Percentiles rank a stretch among this genome's conserved stretches.
phyloP scores from a whole-genome alignment of 2,329 filamentous ascomycete genomes.

The Aphanoascus verrucosus region DNA sequence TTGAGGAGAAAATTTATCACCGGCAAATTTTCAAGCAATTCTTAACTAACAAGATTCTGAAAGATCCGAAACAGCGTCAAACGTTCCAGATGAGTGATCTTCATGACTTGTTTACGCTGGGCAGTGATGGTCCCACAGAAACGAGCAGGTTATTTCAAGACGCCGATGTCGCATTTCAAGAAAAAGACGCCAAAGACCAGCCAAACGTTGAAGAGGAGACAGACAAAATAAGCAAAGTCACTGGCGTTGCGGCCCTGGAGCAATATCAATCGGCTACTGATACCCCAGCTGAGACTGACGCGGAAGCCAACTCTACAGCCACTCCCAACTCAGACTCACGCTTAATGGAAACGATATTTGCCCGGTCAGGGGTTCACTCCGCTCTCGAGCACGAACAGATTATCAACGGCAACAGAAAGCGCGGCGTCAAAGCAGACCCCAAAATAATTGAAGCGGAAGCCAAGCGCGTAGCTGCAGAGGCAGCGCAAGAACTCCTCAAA shows the following conservation, averaged over 20 bases:
- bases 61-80: constrained; percentile 84
- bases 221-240: constrained; percentile 43
- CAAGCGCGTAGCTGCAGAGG: constrained; percentile 63
- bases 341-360: constrained; percentile 81
- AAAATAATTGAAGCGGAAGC: constrained; percentile 74
- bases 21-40: constrained; percentile 98
- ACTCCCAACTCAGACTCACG: constrained; percentile 51
- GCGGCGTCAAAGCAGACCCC: constrained; percentile 61
- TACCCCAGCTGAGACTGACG: constrained; percentile 19
- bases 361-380: constrained; percentile 74
- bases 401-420: constrained; percentile 54
- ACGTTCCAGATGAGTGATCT: constrained; percentile 83
- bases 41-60: constrained; percentile 88
- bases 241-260: constrained; percentile 55
- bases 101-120: constrained; percentile 81
- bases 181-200: constrained; percentile 18
- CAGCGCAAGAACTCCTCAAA: constrained; percentile 62
- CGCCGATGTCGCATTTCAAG: constrained; percentile 61
- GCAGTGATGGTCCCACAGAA: constrained; percentile 60
- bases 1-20: constrained; percentile 98
- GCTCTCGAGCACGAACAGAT: constrained; percentile 90
- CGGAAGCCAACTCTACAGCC: constrained; percentile 21
- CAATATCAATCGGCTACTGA: constrained; percentile 46
- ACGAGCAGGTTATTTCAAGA: constrained; percentile 79
- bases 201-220: constrained; percentile 23